Base-by-base conservation (phyloP, 495 filamentous ascomycete genomes). In the Bacidia gigantensis region DNA sequence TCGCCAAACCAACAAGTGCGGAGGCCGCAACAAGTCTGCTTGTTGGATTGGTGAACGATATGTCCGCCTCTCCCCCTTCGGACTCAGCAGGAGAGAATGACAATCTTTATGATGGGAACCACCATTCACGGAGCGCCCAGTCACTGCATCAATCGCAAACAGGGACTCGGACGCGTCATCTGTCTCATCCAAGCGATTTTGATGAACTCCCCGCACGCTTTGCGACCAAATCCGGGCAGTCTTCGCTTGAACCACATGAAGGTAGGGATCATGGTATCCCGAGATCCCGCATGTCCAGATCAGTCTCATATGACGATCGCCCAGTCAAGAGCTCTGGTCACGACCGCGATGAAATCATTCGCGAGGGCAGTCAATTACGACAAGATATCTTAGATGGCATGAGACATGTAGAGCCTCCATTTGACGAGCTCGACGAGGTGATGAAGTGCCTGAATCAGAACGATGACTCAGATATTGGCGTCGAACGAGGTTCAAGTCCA, bases 371-470 rank as follows among this genome's bases (percentile, higher is more conserved):
- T 17, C 41, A 44, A 9, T 44, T 35, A 7, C 41, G 41, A 7
- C 41, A 44, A 35, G 58, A 47, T 26, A 49, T 57, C 17, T 46
- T 54, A 47, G 38, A 58, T 48, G 58, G 57, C 20, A 51, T 58
- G 22, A 55, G 60, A 51, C 56, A 62, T 26, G 49, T 62, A 18
- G 58, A 60, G 25, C 78, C 78, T 21, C 80, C 84, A 40, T 83
- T 85, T 54, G 80, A 83, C 51, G 87, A 93, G 62, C 81, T 93
- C 56, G 87, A 94, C 65, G 85, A 79, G 23, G 73, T 94, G 49
- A 92, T 94, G 86, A 80, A 81, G 17, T 82, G 87, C 45, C 72
- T 94, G 48, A 83, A 88, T 60, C 72, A 78, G 43, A 76, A 72
- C 26, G 47, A 25, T 2, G 81, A 84, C 52, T 82, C 83, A 0